These are phyloP conservation scores for Kazachstania bromeliacearum DNA, from an alignment of 805 yeast species.

Conservation along the genomic window DNA sequence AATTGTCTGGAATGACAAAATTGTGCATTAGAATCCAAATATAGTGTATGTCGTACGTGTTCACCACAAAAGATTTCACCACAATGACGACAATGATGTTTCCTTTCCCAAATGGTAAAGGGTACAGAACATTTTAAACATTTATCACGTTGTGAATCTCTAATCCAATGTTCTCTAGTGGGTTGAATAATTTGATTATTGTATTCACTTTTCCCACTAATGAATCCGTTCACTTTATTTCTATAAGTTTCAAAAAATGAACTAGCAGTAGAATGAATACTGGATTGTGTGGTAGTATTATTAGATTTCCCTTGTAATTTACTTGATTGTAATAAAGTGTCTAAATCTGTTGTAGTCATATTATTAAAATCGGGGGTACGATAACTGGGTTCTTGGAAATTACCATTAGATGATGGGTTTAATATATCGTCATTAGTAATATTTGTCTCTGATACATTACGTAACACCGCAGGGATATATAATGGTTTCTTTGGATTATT, in stretches of 20 bases:
- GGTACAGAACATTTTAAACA: constrained; percentile 61
- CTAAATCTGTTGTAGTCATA: constrained; percentile 1
- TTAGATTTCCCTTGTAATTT: not conserved
- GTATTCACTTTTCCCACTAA: not conserved
- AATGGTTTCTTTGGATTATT: constrained; percentile 77
- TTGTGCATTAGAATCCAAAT: constrained; percentile 50
- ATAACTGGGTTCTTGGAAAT: not conserved
- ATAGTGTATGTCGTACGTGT: constrained; percentile 49
- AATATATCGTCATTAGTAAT: constrained; percentile 32
- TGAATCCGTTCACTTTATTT: no score
- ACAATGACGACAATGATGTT: constrained; percentile 79
- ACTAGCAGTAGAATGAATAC: constrained; percentile 20
- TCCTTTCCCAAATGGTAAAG: constrained; percentile 70
- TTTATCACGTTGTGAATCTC: constrained; percentile 52
- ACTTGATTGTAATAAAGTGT: not conserved
- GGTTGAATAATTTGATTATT: constrained; percentile 1
- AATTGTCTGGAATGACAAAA: constrained; percentile 23
- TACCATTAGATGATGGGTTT: not conserved
- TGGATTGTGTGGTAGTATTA: constrained; percentile 6
- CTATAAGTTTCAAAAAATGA: constrained; percentile 9
- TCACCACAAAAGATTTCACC: constrained; percentile 72
- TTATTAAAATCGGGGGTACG: not conserved
- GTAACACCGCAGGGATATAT: constrained; percentile 83
- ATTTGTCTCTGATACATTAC: constrained; percentile 39
- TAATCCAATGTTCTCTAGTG: constrained; percentile 56